Base-by-base conservation (phyloP, 176 grass and related monocot species). In the Stipa capillata region DNA sequence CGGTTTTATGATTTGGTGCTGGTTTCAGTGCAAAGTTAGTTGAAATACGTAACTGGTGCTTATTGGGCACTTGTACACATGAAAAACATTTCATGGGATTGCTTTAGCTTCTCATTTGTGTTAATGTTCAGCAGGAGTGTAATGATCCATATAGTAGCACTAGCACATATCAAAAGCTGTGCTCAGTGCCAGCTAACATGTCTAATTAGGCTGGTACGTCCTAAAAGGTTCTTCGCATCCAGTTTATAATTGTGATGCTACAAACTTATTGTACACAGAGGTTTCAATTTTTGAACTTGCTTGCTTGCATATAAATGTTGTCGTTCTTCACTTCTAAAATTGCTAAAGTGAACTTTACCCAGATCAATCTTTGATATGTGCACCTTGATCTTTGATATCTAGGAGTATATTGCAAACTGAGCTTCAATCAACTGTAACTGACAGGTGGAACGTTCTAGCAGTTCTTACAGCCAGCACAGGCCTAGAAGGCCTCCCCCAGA, bases 401-500 rank as follows among this genome's bases (percentile, higher is more conserved):
- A 44, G 27, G 25, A 55, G n/a, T 27, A 61, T 78, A 72, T 79
- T 47, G 24, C 15, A 7, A 57, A 49, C 16, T 77, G 32, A 45
- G 80, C 15, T 77, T 27, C 2, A 61, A 27, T 56, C 87, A 66
- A 81, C 33, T 48, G 35, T 66, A 40, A 48, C 79, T 82, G 64
- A 79, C 58, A 86, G 90, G 81, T 92, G 72, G 83, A 91, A 40
- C 85, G 84, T 33, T 91, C 86, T 44, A 86, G 86, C 71, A 86
- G 72, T 66, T 91, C 85, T 65, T 94, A 88, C 79, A 97, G 86
- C 51, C 41, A 88, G 69, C 85, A 90, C 66, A 78, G 84, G 33
- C 82, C 85, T 49, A 65, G 79, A 61, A 85, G 79, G 35, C 85
- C 85, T 70, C 95, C 90, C 20, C 90, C 92, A 48, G 92, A 98